These are phyloP conservation scores for Hippophae gyantsensis DNA, from an alignment of 306 rosid genomes.

Conservation along the genomic window DNA sequence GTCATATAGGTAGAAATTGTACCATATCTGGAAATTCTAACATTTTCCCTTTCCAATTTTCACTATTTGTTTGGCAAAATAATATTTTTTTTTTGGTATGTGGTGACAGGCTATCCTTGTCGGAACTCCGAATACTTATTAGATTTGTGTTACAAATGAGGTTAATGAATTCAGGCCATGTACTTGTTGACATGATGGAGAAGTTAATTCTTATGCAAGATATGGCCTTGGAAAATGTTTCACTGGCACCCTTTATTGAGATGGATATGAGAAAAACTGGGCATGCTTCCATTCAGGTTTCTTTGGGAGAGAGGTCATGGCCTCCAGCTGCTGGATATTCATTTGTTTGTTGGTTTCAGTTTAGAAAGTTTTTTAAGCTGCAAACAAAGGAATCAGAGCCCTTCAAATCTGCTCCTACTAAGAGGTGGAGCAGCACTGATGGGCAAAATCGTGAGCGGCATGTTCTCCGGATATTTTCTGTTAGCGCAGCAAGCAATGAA, in stretches of 20 bases:
- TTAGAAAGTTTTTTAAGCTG: constrained; percentile 62
- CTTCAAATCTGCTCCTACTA: constrained; percentile 52
- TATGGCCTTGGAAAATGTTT: constrained; percentile 57
- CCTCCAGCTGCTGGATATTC: constrained; percentile 99
- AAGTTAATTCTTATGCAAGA: constrained; percentile 73
- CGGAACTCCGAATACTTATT: constrained; percentile 71
- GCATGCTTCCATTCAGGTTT: constrained; percentile 95
- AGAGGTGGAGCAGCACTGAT: constrained; percentile 43
- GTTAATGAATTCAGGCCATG: constrained; percentile 64
- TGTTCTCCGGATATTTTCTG: constrained; percentile 70
- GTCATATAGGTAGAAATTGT: constrained; percentile 66
- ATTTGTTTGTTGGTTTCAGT: constrained; percentile 97
- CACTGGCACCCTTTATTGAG: constrained; percentile 92
- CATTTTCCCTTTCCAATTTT: constrained; percentile 13
- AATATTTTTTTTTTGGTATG: not conserved
- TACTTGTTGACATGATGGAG: constrained; percentile 87
- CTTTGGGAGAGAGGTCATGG: constrained; percentile 99
- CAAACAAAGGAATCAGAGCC: constrained; percentile 62
- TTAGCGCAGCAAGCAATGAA: constrained; percentile 74
- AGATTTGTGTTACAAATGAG: constrained; percentile 79
- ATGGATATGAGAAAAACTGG: constrained; percentile 93
- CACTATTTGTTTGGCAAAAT: constrained; percentile 13
- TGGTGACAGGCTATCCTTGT: constrained; percentile 64
- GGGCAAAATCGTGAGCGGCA: constrained; percentile 47
- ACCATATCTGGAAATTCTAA: constrained; percentile 13